Percentiles rank a stretch among this genome's conserved stretches.
These are phyloP conservation scores for Sporothrix humicola DNA, from an alignment of 2,329 filamentous ascomycete genomes.

Conservation along the genomic window DNA sequence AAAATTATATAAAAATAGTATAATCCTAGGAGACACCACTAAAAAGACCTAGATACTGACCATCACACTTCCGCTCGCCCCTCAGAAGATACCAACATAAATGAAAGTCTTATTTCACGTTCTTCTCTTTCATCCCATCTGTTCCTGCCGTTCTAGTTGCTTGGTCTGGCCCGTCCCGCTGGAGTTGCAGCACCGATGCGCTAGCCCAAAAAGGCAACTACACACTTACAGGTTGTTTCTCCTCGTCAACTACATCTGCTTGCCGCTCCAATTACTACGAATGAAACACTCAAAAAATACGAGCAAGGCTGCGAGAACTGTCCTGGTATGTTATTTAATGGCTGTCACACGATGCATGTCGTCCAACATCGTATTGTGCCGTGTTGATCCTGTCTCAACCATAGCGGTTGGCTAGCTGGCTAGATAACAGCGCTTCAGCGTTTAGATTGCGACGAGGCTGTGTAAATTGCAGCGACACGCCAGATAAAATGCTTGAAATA, in stretches of 20 bases:
- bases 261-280: no score
- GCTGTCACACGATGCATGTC: no score
- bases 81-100: no score
- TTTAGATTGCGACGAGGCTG: constrained; percentile 20
- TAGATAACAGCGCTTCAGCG: constrained; percentile 15
- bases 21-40: no score
- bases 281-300: no score
- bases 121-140: background rate
- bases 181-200: background rate
- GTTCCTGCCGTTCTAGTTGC: background rate
- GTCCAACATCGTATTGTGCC: no score
- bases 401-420: background rate
- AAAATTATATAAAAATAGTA: background rate
- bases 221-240: background rate
- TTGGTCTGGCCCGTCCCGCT: background rate
- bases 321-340: no score
- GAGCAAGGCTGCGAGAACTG: no score
- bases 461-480: background rate
- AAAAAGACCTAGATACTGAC: no score
- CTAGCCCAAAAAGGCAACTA: constrained; percentile 15
- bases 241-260: no score
- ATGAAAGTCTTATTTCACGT: background rate
- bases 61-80: no score
- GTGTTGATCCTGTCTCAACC: no score
- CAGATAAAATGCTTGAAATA: background rate